Conservation (phyloP, 1,139 yeast genomes). For the Blastobotrys buckinghamii region DNA sequence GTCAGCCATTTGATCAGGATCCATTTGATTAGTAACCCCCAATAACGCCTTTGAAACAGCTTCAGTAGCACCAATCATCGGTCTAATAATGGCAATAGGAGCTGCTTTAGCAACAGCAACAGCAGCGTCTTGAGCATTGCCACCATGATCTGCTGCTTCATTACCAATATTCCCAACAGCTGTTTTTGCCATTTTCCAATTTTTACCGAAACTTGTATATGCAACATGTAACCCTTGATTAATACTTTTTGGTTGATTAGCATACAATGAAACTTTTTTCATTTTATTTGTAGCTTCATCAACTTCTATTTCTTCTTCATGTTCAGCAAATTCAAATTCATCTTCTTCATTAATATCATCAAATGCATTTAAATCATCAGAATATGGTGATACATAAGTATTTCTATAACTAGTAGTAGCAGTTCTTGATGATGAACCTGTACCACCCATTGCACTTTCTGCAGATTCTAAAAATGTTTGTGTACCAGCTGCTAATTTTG, state of each 20-base stretch:
- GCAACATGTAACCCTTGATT: conserved; percentile 72
- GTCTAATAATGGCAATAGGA: conserved; percentile 75
- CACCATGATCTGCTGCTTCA: conserved; percentile 45
- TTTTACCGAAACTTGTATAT: conserved; percentile 63
- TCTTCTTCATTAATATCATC: conserved; percentile 25
- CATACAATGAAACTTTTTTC: conserved; percentile 59
- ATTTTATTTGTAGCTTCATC: conserved; percentile 21
- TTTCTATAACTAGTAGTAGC: not conserved
- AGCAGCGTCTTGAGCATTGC: conserved; percentile 58
- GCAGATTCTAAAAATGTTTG: conserved; percentile 76
- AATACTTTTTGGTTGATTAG: conserved; percentile 72
- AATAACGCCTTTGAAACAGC: conserved; percentile 76
- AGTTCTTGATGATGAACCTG: conserved; percentile 45
- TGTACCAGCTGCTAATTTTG: conserved; percentile 82
- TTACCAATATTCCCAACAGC: conserved; percentile 56
- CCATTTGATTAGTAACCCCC: conserved; percentile 79
- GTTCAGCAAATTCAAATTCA: conserved; percentile 32
- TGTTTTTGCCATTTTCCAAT: conserved; percentile 58
- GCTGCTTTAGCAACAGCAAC: conserved; percentile 66
- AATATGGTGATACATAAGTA: conserved; percentile 23
- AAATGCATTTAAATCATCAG: conserved; percentile 23
- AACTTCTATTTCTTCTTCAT: conserved; percentile 28
- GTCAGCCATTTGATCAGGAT: conserved; percentile 47
- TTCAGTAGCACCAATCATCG: conserved; percentile 90
- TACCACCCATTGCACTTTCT: conserved; percentile 69